phyloP scores from a whole-genome alignment of 148 eudicot genomes.

The Rhododendron williamsianum region DNA sequence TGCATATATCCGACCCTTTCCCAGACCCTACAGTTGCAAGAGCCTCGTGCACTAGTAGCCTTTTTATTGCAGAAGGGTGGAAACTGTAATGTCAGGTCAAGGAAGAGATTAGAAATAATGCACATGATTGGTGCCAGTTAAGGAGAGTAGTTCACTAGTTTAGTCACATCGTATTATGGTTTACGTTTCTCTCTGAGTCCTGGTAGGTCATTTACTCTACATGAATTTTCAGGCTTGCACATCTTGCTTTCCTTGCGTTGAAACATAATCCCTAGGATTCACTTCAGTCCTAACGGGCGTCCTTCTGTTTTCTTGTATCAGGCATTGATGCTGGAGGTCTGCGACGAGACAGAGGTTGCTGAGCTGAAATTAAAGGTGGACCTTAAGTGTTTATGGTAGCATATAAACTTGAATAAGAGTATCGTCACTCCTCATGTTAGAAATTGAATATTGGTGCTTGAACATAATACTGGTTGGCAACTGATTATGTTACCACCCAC shows the following conservation, averaged over 20 bases:
- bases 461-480: background rate
- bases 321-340: conserved; percentile 65
- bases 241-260: background rate
- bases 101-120: background rate
- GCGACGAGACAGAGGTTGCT: conserved; percentile 85
- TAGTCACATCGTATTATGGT: background rate
- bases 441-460: background rate
- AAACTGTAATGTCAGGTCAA: background rate
- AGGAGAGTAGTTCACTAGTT: background rate
- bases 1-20: background rate
- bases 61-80: background rate
- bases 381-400: background rate
- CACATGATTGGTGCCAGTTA: background rate
- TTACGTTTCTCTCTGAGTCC: background rate
- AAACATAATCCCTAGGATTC: background rate
- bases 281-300: background rate
- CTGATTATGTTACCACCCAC: background rate
- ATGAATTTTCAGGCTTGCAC: background rate
- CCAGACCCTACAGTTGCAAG: background rate
- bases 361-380: conserved; percentile 80
- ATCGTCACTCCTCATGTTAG: background rate
- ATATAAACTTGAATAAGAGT: background rate
- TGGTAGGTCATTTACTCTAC: background rate
- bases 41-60: background rate
- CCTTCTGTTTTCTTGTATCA: conserved; percentile 22